These are phyloP conservation scores for Cymbopogon flexuosus DNA, from an alignment of 202 grass and related monocot genomes.

Conservation along the genomic window DNA sequence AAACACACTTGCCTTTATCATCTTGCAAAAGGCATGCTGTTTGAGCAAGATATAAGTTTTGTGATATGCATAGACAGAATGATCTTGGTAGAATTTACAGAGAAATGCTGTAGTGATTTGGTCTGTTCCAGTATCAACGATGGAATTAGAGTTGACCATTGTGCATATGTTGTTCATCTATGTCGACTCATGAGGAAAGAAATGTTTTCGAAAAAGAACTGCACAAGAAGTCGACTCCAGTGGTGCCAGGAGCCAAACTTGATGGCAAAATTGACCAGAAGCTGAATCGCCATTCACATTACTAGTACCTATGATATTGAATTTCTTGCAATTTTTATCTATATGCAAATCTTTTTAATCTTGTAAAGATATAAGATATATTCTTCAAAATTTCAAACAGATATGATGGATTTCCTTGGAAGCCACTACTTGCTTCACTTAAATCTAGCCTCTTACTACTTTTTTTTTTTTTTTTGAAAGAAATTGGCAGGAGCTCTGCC, in stretches of 20 bases:
- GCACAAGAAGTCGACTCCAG: neutral
- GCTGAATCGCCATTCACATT: neutral
- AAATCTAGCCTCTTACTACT: neutral
- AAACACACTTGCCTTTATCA: neutral
- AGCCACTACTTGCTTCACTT: neutral
- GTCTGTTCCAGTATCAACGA: neutral
- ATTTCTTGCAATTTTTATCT: neutral
- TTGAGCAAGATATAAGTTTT: constrained; percentile 12
- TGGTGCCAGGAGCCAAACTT: neutral
- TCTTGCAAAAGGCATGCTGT: constrained; percentile 1
- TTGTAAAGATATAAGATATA: neutral
- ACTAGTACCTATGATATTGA: neutral
- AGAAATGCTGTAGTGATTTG: neutral
- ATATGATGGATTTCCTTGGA: constrained; percentile 13
- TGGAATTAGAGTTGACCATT: neutral
- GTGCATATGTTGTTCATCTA: neutral
- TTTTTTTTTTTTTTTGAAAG: too few species aligned
- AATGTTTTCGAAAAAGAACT: neutral
- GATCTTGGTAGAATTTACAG: neutral
- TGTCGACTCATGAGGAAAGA: constrained; percentile 20
- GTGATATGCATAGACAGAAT: neutral
- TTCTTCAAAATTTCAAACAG: neutral
- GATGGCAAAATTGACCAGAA: constrained; percentile 11
- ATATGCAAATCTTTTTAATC: constrained; percentile 1
- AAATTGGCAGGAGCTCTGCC: neutral